Evolutionary conservation across 495 filamentous ascomycete genomes (phyloP).

Genomic region (Tetracladium marchalianum): DNA sequence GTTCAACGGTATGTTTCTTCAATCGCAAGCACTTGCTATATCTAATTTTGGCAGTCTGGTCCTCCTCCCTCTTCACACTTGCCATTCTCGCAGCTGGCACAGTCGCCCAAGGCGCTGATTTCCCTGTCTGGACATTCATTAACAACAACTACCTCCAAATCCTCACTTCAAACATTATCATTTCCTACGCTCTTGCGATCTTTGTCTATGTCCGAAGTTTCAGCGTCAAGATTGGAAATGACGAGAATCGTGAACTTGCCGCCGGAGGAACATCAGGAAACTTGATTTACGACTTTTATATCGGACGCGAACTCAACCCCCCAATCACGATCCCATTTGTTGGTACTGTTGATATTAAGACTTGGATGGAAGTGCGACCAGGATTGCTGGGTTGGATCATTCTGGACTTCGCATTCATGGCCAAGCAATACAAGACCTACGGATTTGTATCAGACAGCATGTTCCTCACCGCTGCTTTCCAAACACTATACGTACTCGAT

Average conservation of each 20-base stretch:
- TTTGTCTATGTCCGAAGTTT: slow-evolving; percentile 79
- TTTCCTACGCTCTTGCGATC: slow-evolving; percentile 55
- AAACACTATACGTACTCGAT: slow-evolving; percentile 80
- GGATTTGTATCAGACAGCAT: slow-evolving; percentile 85
- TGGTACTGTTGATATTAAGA: slow-evolving; percentile 82
- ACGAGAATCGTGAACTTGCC: slow-evolving; percentile 65
- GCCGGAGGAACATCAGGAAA: slow-evolving; percentile 78
- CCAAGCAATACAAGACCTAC: slow-evolving; percentile 76
- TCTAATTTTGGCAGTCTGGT: slow-evolving; percentile 48
- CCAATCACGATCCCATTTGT: slow-evolving; percentile 69
- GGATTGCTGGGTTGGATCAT: slow-evolving; percentile 87
- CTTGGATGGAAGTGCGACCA: slow-evolving; percentile 82
- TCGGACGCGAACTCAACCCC: slow-evolving; percentile 93
- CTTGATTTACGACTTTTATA: slow-evolving; percentile 90
- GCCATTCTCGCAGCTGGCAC: slow-evolving; percentile 62
- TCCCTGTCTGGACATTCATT: slow-evolving; percentile 85
- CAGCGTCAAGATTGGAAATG: slow-evolving; percentile 60
- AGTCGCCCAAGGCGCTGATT: slow-evolving; percentile 64
- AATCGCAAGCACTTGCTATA: slow-evolving; percentile 3
- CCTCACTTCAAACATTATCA: slow-evolving; percentile 70
- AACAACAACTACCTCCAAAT: slow-evolving; percentile 83
- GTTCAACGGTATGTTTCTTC: slow-evolving; percentile 49
- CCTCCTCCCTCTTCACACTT: slow-evolving; percentile 61
- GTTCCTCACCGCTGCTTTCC: slow-evolving; percentile 66
- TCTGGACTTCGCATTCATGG: slow-evolving; percentile 74